Evolutionary conservation across 2,329 filamentous ascomycete genomes (phyloP), one percentile per base, ranked within the genome.

Genomic region (Ceratocystis huliohia): DNA sequence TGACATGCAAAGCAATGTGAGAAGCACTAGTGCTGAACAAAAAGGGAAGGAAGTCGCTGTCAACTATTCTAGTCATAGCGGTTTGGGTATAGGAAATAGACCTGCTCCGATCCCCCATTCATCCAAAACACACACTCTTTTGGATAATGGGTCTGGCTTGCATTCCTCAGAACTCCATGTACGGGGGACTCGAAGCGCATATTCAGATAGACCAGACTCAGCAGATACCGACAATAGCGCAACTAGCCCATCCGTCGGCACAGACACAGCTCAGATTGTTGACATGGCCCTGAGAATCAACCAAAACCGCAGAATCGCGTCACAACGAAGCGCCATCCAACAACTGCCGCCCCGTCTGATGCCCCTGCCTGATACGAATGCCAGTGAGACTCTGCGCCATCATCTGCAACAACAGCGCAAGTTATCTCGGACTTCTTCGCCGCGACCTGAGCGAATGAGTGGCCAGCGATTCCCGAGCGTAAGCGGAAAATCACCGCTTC

Each of bases 281-380:
- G 91, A 91, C 72, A 89, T 97, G 83, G 93, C 93, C 1, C 77
- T 97, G 71, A 94, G 88, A 70, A 76, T 97, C 63, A 96, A 89
- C 77, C 91, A 96, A 75, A 89, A 87, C 72, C 84, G 85, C 70
- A 84, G 84, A 72, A 81, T 81, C 76, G 88, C 79, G 69, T 84
- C 77, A 74, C 83, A 79, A 75, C 82, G 78, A 75, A 85, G 73
- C 74, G 81, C 75, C 70, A 83, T 72, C 66, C 84, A 73, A 73
- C 82, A 74, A 66, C 78, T 77, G 45, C 83, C 76, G 37, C 82
- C 78, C 61, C 78, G 76, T 50, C 77, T 81, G 65, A 77, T 79
- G 3, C 82, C 83, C 3, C 72, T 84, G 2, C 79, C 84, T 3
- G 76, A 83, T 73, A 79, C 75, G 66, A 76, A 79, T 17, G 74